A percentile compares a stretch with the other conserved stretches of the same genome.
Conservation (phyloP, 345 rosid genomes). For the Garcia nutans region DNA sequence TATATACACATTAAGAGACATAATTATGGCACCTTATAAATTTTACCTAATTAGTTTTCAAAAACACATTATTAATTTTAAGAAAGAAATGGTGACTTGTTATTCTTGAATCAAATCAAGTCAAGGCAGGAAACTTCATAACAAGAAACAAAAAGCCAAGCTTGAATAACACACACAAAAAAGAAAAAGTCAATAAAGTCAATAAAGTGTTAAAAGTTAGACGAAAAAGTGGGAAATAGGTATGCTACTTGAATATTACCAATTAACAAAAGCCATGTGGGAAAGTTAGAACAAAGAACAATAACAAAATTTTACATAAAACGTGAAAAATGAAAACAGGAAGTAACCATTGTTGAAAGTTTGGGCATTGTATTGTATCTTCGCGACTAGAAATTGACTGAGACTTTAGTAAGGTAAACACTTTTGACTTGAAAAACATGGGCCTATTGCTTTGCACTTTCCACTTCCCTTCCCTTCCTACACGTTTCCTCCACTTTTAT, state of each 20-base stretch:
- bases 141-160: too few species aligned
- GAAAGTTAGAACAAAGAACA: too few species aligned
- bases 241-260: too few species aligned
- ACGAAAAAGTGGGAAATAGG: not conserved
- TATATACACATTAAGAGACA: too few species aligned
- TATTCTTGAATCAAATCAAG: not conserved
- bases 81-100: too few species aligned
- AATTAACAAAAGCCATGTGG: not conserved
- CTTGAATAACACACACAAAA: not conserved
- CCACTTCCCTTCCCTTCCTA: not conserved
- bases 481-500: not conserved
- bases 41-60: not conserved
- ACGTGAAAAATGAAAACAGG: too few species aligned
- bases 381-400: too few species aligned
- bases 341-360: too few species aligned
- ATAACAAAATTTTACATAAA: too few species aligned
- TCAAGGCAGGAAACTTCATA: not conserved
- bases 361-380: too few species aligned
- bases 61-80: not conserved
- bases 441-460: constrained; percentile 9
- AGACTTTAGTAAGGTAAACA: not conserved
- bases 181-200: not conserved
- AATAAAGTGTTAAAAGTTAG: not conserved
- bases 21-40: too few species aligned
- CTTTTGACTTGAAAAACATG: not conserved